phyloP scores from a whole-genome alignment of 2,329 filamentous ascomycete species.

The Mycosphaerella arachidis region DNA sequence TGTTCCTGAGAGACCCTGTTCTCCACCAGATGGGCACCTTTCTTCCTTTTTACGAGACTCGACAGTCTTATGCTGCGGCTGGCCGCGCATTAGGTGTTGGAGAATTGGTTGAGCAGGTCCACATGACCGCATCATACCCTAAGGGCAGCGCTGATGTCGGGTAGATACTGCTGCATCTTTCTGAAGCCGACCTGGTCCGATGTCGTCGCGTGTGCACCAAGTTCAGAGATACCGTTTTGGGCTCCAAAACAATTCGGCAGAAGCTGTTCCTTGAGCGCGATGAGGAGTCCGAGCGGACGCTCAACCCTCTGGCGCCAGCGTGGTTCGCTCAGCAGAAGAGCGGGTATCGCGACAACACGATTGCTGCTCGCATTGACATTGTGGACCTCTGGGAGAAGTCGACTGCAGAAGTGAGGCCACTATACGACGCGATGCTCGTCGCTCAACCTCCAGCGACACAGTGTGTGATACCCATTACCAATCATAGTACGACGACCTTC shows the following conservation, averaged over 20 bases:
- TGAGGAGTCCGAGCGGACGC: slow-evolving; percentile 3
- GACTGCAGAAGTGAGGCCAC: slow-evolving; percentile 7
- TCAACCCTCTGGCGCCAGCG: slow-evolving; percentile 16
- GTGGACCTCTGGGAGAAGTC: slow-evolving; percentile 15
- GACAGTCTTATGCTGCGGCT: slow-evolving; percentile 7
- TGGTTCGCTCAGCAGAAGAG: slow-evolving; percentile 15
- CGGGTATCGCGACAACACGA: slow-evolving; percentile 20
- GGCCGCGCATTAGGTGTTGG: slow-evolving; percentile 18
- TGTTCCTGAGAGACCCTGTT: not conserved
- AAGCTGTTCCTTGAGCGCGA: slow-evolving; percentile 17
- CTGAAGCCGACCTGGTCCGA: slow-evolving; percentile 12
- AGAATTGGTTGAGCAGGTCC: slow-evolving; percentile 17
- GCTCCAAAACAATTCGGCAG: slow-evolving; percentile 12
- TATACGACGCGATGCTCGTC: slow-evolving; percentile 18
- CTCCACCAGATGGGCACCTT: slow-evolving; percentile 1
- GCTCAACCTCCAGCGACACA: slow-evolving; percentile 18
- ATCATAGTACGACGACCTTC: slow-evolving; percentile 13
- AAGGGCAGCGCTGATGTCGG: not conserved
- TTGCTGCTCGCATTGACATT: slow-evolving; percentile 19
- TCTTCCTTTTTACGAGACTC: not conserved
- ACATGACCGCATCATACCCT: too few relatives aligned
- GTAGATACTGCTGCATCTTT: slow-evolving; percentile 12
- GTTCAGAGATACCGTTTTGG: slow-evolving; percentile 13
- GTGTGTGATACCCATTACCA: slow-evolving; percentile 18
- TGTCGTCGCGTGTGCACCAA: slow-evolving; percentile 17